Conservation (phyloP, 345 rosid species). For the Cardiospermum halicacabum region DNA sequence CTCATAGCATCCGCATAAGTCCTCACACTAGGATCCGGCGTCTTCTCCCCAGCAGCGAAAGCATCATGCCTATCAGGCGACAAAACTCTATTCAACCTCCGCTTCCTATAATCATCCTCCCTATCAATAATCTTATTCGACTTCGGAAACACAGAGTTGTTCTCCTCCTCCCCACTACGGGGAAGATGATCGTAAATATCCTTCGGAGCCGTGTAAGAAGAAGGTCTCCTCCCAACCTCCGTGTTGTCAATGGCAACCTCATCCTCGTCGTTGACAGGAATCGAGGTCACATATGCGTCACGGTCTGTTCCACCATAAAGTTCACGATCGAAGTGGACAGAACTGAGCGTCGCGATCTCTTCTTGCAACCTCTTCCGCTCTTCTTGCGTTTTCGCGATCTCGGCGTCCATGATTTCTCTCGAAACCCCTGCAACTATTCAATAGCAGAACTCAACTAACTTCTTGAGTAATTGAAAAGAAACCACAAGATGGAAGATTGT, state of each 20-base stretch:
- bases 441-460: no score
- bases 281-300: constrained; percentile 56
- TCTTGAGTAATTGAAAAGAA: no score
- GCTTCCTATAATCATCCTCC: constrained; percentile 82
- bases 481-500: not conserved
- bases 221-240: constrained; percentile 69
- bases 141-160: constrained; percentile 48
- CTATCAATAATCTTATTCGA: constrained; percentile 77
- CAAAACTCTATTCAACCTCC: constrained; percentile 74
- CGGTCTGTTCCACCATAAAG: constrained; percentile 76
- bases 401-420: constrained; percentile 41
- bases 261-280: constrained; percentile 84
- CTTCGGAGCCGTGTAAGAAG: constrained; percentile 94
- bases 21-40: constrained; percentile 76
- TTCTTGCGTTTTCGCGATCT: constrained; percentile 82
- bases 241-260: constrained; percentile 61
- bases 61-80: constrained; percentile 97
- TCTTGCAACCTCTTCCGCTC: constrained; percentile 69
- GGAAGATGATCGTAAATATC: constrained; percentile 72
- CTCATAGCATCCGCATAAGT: constrained; percentile 81
- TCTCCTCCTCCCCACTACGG: constrained; percentile 49
- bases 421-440: not conserved
- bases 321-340: constrained; percentile 70
- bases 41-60: constrained; percentile 86
- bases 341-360: constrained; percentile 66